Evolutionary conservation across 176 grass and related monocot species (phyloP).

Genomic region (Metroxylon sagu): DNA sequence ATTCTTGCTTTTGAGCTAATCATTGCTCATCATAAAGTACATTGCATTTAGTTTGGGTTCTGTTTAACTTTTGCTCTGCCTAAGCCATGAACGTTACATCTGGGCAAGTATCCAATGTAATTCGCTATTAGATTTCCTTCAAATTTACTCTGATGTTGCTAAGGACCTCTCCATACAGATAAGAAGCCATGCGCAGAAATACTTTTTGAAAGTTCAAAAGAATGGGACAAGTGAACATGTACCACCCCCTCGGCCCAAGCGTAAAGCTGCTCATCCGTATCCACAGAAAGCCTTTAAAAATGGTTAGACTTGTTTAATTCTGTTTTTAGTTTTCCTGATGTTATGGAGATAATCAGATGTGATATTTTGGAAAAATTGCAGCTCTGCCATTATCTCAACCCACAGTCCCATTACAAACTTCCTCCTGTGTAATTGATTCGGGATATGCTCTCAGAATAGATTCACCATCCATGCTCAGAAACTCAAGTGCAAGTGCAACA

Average conservation of each 20-base stretch:
- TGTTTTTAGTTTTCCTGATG: neutral
- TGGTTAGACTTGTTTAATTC: constrained; percentile 32
- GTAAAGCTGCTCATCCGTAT: constrained; percentile 97
- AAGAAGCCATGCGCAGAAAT: constrained; percentile 97
- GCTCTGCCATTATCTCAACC: constrained; percentile 25
- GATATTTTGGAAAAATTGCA: constrained; percentile 12
- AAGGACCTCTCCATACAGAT: constrained; percentile 38
- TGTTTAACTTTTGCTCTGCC: no score
- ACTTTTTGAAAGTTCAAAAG: constrained; percentile 98
- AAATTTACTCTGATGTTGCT: neutral
- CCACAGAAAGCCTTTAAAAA: constrained; percentile 96
- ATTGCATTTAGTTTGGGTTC: no score
- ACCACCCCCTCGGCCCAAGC: constrained; percentile 90
- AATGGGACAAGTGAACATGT: constrained; percentile 90
- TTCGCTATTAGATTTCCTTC: neutral
- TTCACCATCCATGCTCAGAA: constrained; percentile 43
- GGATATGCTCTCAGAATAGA: constrained; percentile 39
- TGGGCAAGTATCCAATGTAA: neutral
- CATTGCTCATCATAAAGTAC: no score
- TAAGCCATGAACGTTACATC: no score
- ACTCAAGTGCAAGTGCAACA: constrained; percentile 26
- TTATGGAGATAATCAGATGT: neutral
- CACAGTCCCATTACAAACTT: constrained; percentile 21
- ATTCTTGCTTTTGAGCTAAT: no score
- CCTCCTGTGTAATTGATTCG: constrained; percentile 47